Evolutionary conservation across 2,329 filamentous ascomycete genomes (phyloP).

Genomic region (Acrodontium crateriforme): DNA sequence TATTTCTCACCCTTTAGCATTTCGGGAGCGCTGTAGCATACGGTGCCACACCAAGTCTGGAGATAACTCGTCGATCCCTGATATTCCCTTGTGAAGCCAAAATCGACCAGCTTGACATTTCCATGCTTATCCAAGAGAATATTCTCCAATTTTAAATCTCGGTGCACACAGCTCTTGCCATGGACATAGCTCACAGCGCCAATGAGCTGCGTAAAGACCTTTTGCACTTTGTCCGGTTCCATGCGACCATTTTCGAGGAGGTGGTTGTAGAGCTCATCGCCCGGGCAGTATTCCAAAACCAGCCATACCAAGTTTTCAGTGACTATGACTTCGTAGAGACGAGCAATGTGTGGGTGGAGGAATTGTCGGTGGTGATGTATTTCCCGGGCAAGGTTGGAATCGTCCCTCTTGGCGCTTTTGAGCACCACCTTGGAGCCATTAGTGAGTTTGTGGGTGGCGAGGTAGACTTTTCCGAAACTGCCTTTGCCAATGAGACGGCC

Average conservation of each 20-base stretch:
- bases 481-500: slow-evolving; percentile 91
- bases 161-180: slow-evolving; percentile 86
- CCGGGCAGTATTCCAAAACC: slow-evolving; percentile 89
- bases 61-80: slow-evolving; percentile 88
- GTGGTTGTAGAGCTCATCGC: slow-evolving; percentile 95
- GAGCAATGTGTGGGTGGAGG: slow-evolving; percentile 89
- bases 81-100: slow-evolving; percentile 95
- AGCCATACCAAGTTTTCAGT: slow-evolving; percentile 93
- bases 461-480: slow-evolving; percentile 95
- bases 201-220: slow-evolving; percentile 89
- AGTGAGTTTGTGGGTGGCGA: slow-evolving; percentile 90
- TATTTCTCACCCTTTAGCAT: slow-evolving; percentile 99
- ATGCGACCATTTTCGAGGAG: slow-evolving; percentile 77
- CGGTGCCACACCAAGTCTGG: slow-evolving; percentile 93
- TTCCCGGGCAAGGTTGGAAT: slow-evolving; percentile 88
- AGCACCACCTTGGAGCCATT: slow-evolving; percentile 99
- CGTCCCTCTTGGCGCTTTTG: slow-evolving; percentile 92
- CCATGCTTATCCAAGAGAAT: slow-evolving; percentile 92
- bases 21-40: slow-evolving; percentile 95
- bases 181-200: slow-evolving; percentile 94
- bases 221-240: slow-evolving; percentile 75
- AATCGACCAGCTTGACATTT: slow-evolving; percentile 95
- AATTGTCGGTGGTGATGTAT: slow-evolving; percentile 99
- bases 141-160: slow-evolving; percentile 92
- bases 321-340: slow-evolving; percentile 95